A percentile compares a stretch with the other conserved stretches of the same genome.
Conservation (phyloP, 495 filamentous ascomycete species). For the Thermochaetoides thermophila region DNA sequence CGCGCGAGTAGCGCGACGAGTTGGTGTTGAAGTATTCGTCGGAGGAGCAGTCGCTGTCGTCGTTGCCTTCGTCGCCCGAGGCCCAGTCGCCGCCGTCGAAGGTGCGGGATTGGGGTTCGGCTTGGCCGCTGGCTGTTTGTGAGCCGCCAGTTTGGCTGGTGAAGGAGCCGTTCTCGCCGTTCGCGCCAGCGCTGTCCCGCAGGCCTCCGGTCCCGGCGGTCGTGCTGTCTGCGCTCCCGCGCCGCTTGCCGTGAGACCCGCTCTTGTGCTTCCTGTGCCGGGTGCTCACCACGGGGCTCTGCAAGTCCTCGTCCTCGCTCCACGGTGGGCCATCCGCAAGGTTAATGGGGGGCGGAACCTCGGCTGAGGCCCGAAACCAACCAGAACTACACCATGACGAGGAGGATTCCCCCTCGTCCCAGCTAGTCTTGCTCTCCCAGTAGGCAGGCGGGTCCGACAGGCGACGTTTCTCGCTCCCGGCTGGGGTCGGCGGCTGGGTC, state of each 20-base stretch:
- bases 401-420: constrained; percentile 32
- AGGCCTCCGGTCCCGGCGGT: constrained; percentile 19
- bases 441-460: constrained; percentile 64
- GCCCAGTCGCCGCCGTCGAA: constrained; percentile 34
- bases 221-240: constrained; percentile 16
- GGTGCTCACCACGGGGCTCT: constrained; percentile 69
- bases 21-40: constrained; percentile 34
- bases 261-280: constrained; percentile 76
- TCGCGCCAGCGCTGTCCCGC: constrained; percentile 49
- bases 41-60: constrained; percentile 42
- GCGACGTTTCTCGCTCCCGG: constrained; percentile 65
- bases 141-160: no score
- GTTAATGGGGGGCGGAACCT: constrained; percentile 66
- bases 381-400: no score
- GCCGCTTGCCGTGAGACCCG: constrained; percentile 30
- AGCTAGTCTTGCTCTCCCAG: constrained; percentile 43
- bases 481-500: constrained; percentile 57
- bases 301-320: constrained; percentile 91
- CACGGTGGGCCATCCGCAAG: constrained; percentile 91
- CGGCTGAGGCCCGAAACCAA: constrained; percentile 34
- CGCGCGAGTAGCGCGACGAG: constrained; percentile 62
- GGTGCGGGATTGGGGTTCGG: constrained; percentile 70
- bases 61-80: constrained; percentile 31
- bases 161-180: constrained; percentile 58
- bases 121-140: no score